phyloP scores from a whole-genome alignment of 139 green algal species.

The Diplosphaera chodatii region DNA sequence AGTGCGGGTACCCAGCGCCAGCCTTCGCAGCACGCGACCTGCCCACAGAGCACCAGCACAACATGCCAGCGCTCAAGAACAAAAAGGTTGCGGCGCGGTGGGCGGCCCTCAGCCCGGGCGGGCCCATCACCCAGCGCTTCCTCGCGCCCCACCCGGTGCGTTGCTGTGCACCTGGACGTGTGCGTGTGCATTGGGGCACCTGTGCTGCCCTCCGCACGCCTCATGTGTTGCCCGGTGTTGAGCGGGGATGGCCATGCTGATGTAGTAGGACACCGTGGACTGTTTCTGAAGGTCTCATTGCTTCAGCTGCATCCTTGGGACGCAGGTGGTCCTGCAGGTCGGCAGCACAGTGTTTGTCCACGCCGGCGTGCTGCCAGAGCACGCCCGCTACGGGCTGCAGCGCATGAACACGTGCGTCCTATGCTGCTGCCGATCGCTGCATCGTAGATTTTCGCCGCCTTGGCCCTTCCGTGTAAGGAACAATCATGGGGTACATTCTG shows the following conservation, averaged over 20 bases:
- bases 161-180: no score
- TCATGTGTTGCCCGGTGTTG: no score
- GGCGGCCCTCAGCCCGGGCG: conserved; percentile 59
- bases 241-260: no score
- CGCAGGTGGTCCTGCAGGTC: conserved; percentile 48
- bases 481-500: no score
- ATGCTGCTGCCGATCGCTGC: no score
- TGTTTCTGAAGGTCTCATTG: no score
- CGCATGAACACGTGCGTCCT: conserved; percentile 77
- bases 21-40: neutral
- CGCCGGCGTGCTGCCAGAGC: conserved; percentile 82
- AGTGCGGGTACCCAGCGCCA: conserved; percentile 5
- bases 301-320: no score
- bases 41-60: neutral
- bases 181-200: no score
- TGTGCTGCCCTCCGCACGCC: no score
- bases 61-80: conserved; percentile 13
- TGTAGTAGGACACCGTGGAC: no score
- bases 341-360: conserved; percentile 93
- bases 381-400: conserved; percentile 88
- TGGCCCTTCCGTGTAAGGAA: no score
- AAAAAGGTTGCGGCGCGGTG: conserved; percentile 33
- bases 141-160: conserved; percentile 64
- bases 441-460: no score
- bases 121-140: conserved; percentile 70